phyloP scores from a whole-genome alignment of 2,329 filamentous ascomycete species.

The Botrytis porri region DNA sequence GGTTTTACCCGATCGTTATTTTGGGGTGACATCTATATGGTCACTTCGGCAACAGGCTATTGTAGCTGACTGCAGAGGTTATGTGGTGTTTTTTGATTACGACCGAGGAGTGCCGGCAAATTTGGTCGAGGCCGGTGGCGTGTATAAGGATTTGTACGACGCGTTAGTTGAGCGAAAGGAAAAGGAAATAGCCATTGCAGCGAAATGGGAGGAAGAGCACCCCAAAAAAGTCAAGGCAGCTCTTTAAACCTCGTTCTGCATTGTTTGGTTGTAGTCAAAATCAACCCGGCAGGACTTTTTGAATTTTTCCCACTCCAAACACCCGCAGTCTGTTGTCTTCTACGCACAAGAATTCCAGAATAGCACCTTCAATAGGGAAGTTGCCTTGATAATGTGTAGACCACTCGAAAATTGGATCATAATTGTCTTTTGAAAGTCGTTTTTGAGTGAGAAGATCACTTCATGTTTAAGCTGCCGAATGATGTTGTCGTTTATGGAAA shows the following conservation, averaged over 20 bases:
- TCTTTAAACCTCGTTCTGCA: background rate
- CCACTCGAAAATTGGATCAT: too few relatives aligned
- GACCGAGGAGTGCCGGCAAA: background rate
- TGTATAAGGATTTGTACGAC: conserved; percentile 9
- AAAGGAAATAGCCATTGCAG: background rate
- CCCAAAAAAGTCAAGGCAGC: background rate
- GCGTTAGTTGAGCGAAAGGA: background rate
- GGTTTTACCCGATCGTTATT: conserved; percentile 9
- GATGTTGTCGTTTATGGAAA: too few relatives aligned
- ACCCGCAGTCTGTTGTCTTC: too few relatives aligned
- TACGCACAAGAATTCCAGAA: too few relatives aligned
- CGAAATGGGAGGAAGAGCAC: conserved; percentile 5
- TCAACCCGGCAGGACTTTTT: too few relatives aligned
- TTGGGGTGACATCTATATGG: conserved; percentile 2
- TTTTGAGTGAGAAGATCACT: too few relatives aligned
- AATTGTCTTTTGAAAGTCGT: too few relatives aligned
- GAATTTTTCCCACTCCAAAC: too few relatives aligned
- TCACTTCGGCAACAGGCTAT: conserved; percentile 1
- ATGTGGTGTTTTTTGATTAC: conserved; percentile 8
- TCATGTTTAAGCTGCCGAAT: too few relatives aligned
- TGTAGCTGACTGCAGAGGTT: conserved; percentile 1
- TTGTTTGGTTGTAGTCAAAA: too few relatives aligned
- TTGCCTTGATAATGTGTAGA: too few relatives aligned
- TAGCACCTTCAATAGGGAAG: too few relatives aligned
- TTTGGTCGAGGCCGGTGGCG: conserved; percentile 1